Evolutionary conservation across 768 basidiomycete species (phyloP).

Genomic region (Pleurotus tuber-regium): DNA sequence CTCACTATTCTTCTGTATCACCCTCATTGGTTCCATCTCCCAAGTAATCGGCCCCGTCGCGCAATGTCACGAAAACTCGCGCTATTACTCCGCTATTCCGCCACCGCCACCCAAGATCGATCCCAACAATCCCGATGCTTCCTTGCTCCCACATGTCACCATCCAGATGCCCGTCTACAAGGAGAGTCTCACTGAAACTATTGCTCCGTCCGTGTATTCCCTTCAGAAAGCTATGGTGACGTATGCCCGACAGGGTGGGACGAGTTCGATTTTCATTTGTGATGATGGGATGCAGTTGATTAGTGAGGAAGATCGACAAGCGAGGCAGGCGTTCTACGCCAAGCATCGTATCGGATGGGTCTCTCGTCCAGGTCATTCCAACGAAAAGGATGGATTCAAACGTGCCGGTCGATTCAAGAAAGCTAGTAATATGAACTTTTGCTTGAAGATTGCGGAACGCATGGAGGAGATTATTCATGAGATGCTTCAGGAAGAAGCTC

Average conservation of each 20-base stretch:
- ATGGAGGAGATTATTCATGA: constrained; percentile 8
- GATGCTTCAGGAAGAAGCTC: constrained; percentile 1
- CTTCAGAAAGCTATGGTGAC: constrained; percentile 86
- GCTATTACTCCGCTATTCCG: constrained; percentile 72
- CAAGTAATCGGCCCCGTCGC: constrained; percentile 79
- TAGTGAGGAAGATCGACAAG: constrained; percentile 55
- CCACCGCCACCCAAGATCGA: constrained; percentile 39
- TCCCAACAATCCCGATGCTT: constrained; percentile 53
- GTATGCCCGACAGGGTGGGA: constrained; percentile 83
- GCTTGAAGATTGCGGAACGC: constrained; percentile 1
- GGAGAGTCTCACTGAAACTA: constrained; percentile 69
- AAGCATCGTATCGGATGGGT: constrained; percentile 77
- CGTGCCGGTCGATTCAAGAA: constrained; percentile 92
- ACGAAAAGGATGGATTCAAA: constrained; percentile 81
- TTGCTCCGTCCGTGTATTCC: constrained; percentile 72
- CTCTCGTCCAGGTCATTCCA: constrained; percentile 72
- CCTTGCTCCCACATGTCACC: constrained; percentile 71
- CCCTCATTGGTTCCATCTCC: constrained; percentile 64
- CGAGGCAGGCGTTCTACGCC: constrained; percentile 74
- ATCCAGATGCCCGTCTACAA: constrained; percentile 90
- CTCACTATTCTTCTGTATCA: constrained; percentile 78
- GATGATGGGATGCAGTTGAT: constrained; percentile 82
- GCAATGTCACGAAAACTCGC: constrained; percentile 82
- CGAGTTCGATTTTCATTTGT: constrained; percentile 76
- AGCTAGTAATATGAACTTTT: constrained; percentile 46